Percentiles rank a stretch among this genome's conserved stretches.
These are phyloP conservation scores for Inga oerstediana DNA, from an alignment of 306 rosid species.

Conservation along the genomic window DNA sequence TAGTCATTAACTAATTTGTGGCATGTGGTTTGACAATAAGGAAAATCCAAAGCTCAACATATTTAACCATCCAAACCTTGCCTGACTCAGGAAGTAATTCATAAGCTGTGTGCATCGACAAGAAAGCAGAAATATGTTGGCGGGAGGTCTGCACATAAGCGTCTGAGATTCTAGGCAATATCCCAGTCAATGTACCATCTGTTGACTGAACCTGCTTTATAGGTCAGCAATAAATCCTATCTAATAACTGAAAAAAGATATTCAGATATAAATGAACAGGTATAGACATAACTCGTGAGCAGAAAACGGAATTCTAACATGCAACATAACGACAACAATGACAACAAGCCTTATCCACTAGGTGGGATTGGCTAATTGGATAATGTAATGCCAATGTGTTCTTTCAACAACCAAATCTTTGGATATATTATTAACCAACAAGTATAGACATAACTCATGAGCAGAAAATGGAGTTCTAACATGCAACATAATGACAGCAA, in stretches of 20 bases:
- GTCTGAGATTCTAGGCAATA: slow-evolving; percentile 74
- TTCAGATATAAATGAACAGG: slow-evolving; percentile 33
- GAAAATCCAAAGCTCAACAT: slow-evolving; percentile 21
- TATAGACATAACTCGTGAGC: not conserved
- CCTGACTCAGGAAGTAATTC: slow-evolving; percentile 99
- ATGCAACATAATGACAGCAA: slow-evolving; percentile 16
- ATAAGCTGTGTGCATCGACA: slow-evolving; percentile 75
- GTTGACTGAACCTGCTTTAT: slow-evolving; percentile 64
- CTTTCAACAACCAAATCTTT: too few species aligned
- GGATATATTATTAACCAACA: not conserved
- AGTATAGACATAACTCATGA: not conserved
- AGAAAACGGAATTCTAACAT: slow-evolving; percentile 13
- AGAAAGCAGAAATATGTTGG: slow-evolving; percentile 74
- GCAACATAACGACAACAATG: slow-evolving; percentile 3
- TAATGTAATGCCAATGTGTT: too few species aligned
- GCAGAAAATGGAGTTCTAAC: slow-evolving; percentile 11
- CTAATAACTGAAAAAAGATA: slow-evolving; percentile 20
- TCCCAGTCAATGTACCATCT: slow-evolving; percentile 64
- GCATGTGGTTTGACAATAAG: slow-evolving; percentile 5
- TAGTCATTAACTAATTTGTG: slow-evolving; percentile 21
- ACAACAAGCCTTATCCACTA: not conserved
- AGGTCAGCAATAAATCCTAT: slow-evolving; percentile 17
- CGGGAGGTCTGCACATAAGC: slow-evolving; percentile 79
- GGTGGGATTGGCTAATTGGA: too few species aligned
- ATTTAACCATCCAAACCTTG: slow-evolving; percentile 84